Conservation (phyloP, 495 filamentous ascomycete genomes). For the Clavariopsis aquatica region DNA sequence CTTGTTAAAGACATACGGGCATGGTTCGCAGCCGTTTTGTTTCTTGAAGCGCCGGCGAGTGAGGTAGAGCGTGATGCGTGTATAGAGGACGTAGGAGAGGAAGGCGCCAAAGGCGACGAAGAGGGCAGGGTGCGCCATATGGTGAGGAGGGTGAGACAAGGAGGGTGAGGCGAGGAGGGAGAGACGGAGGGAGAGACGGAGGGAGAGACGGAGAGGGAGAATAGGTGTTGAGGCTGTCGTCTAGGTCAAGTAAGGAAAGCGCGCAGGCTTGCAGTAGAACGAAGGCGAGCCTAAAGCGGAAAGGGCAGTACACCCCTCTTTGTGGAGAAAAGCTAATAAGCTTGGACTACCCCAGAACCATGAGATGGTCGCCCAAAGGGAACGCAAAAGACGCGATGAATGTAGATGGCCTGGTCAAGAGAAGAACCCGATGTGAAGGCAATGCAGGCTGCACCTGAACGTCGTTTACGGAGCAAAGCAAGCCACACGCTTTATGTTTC, state of each 20-base stretch:
- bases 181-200: no score
- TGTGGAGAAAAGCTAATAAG: neutral
- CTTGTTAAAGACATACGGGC: conserved; percentile 24
- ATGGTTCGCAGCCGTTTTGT: conserved; percentile 34
- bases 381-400: no score
- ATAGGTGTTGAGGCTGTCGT: neutral
- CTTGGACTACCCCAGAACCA: neutral
- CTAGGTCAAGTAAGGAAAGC: neutral
- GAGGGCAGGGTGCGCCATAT: conserved; percentile 3
- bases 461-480: neutral
- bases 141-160: neutral
- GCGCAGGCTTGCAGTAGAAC: neutral
- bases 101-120: conserved; percentile 19
- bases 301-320: neutral
- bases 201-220: no score
- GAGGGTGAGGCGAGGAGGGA: neutral
- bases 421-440: no score
- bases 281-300: neutral
- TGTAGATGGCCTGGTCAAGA: no score
- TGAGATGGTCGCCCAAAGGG: neutral
- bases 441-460: neutral
- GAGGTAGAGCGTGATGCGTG: conserved; percentile 26
- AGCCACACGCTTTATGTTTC: neutral
- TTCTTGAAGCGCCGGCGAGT: conserved; percentile 24
- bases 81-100: conserved; percentile 25